Conservation (phyloP, 163 green algal species). For the Scenedesmus sp. region DNA sequence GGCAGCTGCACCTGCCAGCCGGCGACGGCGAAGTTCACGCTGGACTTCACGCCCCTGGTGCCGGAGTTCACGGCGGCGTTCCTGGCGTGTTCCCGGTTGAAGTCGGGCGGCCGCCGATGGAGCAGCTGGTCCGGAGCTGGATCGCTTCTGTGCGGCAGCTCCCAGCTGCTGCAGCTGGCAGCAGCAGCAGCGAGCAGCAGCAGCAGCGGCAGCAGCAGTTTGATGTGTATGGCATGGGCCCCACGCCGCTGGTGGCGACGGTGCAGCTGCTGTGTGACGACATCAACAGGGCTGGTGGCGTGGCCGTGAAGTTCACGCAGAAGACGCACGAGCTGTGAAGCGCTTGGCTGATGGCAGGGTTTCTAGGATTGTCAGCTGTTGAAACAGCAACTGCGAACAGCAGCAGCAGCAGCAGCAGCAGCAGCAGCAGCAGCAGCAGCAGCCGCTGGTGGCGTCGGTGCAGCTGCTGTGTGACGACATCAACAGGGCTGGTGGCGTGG, state of each 20-base stretch:
- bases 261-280: constrained; percentile 33
- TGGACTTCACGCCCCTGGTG: not conserved
- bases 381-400: not conserved
- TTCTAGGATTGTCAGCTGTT: too few relatives aligned
- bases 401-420: constrained; percentile 39
- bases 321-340: constrained; percentile 54
- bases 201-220: constrained; percentile 37
- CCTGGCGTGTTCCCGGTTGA: not conserved
- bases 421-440: constrained; percentile 23
- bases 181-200: constrained; percentile 15
- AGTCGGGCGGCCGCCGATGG: not conserved
- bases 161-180: not conserved
- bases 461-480: constrained; percentile 32
- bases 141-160: not conserved
- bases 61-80: not conserved
- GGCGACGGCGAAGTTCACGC: not conserved
- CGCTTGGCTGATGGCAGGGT: too few relatives aligned
- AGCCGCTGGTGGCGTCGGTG: not conserved
- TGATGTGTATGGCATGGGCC: constrained; percentile 40
- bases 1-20: constrained; percentile 25
- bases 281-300: not conserved
- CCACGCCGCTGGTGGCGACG: not conserved
- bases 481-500: not conserved
- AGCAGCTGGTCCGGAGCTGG: not conserved
- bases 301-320: constrained; percentile 34